A percentile compares a stretch with the other conserved stretches of the same genome.
These are phyloP conservation scores for Ceratobasidium sp. DNA, from an alignment of 1,284 basidiomycete species.

Conservation along the genomic window DNA sequence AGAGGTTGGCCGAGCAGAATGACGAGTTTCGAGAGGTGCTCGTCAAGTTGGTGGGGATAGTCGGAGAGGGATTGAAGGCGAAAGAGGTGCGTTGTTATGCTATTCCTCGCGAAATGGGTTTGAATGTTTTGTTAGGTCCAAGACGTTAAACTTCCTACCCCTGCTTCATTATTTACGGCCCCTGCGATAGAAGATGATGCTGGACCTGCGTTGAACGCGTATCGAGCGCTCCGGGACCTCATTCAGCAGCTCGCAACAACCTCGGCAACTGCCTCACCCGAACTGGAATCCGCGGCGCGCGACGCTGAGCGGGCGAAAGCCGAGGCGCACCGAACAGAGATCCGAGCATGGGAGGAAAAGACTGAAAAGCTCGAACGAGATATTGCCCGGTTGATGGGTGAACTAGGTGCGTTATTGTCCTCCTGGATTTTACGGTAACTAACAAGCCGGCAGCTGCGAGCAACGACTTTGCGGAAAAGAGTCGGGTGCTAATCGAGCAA, in stretches of 20 bases:
- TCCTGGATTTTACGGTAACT: neutral
- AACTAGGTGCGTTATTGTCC: constrained; percentile 33
- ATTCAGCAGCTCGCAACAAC: constrained; percentile 24
- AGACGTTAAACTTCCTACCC: constrained; percentile 1
- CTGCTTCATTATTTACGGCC: neutral
- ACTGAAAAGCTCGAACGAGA: constrained; percentile 40
- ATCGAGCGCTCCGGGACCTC: constrained; percentile 19
- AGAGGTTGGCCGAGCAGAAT: constrained; percentile 73
- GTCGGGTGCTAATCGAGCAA: constrained; percentile 21
- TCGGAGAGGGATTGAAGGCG: constrained; percentile 43
- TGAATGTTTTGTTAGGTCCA: neutral
- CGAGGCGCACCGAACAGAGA: constrained; percentile 20
- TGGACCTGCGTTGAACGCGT: constrained; percentile 19
- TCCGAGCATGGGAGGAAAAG: constrained; percentile 41
- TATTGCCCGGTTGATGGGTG: constrained; percentile 46
- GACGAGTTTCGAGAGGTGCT: constrained; percentile 70
- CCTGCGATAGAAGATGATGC: constrained; percentile 5
- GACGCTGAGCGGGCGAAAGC: constrained; percentile 55
- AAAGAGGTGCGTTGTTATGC: constrained; percentile 44
- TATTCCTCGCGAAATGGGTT: neutral
- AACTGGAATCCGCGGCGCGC: constrained; percentile 49
- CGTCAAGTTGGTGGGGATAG: constrained; percentile 68
- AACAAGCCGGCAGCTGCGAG: constrained; percentile 9
- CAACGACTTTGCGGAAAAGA: constrained; percentile 26
- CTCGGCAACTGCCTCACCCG: constrained; percentile 41